Conservation (phyloP, 352 stramenopile genomes). For the Phytophthora multivora region DNA sequence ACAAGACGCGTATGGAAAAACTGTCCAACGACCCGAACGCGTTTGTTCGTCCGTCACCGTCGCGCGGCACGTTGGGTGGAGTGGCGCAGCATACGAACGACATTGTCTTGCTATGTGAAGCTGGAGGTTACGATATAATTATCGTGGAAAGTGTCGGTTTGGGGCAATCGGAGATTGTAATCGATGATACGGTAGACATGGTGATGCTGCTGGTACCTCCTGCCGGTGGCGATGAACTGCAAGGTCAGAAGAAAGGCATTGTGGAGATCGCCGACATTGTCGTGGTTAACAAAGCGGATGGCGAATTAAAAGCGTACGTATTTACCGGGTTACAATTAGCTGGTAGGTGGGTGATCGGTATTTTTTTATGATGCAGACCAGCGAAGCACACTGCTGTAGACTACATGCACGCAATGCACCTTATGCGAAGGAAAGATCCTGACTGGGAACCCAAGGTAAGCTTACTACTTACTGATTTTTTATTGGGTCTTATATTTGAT, state of each 20-base stretch:
- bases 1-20: slow-evolving; percentile 98
- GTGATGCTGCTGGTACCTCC: slow-evolving; percentile 95
- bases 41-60: slow-evolving; percentile 93
- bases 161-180: slow-evolving; percentile 97
- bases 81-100: slow-evolving; percentile 87
- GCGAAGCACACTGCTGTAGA: slow-evolving; percentile 76
- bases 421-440: slow-evolving; percentile 82
- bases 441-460: slow-evolving; percentile 78
- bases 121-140: slow-evolving; percentile 94
- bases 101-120: slow-evolving; percentile 95
- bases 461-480: not conserved
- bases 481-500: not conserved
- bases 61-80: slow-evolving; percentile 78
- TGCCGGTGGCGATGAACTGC: slow-evolving; percentile 95
- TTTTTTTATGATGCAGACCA: slow-evolving; percentile 33
- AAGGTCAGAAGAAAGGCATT: slow-evolving; percentile 99
- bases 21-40: slow-evolving; percentile 92
- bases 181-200: slow-evolving; percentile 97
- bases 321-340: not conserved
- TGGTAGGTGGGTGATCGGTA: not conserved
- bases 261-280: slow-evolving; percentile 98
- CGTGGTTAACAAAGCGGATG: slow-evolving; percentile 98
- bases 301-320: slow-evolving; percentile 65
- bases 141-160: slow-evolving; percentile 98
- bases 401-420: slow-evolving; percentile 83